A percentile compares a stretch with the other conserved stretches of the same genome.
Evolutionary conservation across 495 filamentous ascomycete genomes (phyloP).

Genomic region (Penicillium paxilli): DNA sequence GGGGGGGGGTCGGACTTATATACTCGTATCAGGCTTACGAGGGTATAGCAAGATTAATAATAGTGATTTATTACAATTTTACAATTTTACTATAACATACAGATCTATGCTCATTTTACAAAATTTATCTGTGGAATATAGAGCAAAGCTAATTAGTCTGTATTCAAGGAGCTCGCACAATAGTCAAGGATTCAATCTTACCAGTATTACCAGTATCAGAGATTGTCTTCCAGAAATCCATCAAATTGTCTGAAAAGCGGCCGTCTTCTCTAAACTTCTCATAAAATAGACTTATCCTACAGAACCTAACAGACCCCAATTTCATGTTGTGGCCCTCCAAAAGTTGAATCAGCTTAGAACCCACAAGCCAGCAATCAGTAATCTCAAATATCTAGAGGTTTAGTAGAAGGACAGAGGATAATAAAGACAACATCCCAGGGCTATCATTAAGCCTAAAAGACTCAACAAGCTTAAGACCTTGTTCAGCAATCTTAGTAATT

Average conservation of each 20-base stretch:
- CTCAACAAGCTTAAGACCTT: neutral
- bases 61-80: too few species aligned
- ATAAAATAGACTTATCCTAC: neutral
- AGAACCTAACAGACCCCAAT: neutral
- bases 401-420: slow-evolving; percentile 1
- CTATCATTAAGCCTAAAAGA: slow-evolving; percentile 2
- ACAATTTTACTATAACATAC: too few species aligned
- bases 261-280: neutral
- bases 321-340: neutral
- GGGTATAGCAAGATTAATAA: too few species aligned
- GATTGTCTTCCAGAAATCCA: neutral
- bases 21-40: too few species aligned
- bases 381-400: neutral
- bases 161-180: neutral
- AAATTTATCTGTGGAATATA: too few species aligned
- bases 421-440: neutral
- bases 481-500: neutral
- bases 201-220: neutral
- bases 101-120: too few species aligned
- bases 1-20: too few species aligned
- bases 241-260: neutral
- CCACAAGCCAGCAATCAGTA: slow-evolving; percentile 5
- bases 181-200: neutral
- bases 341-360: neutral
- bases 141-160: neutral